Percentiles rank a stretch among this genome's conserved stretches.
Conservation (phyloP, 2,329 filamentous ascomycete species). For the Ophiostoma australiae region DNA sequence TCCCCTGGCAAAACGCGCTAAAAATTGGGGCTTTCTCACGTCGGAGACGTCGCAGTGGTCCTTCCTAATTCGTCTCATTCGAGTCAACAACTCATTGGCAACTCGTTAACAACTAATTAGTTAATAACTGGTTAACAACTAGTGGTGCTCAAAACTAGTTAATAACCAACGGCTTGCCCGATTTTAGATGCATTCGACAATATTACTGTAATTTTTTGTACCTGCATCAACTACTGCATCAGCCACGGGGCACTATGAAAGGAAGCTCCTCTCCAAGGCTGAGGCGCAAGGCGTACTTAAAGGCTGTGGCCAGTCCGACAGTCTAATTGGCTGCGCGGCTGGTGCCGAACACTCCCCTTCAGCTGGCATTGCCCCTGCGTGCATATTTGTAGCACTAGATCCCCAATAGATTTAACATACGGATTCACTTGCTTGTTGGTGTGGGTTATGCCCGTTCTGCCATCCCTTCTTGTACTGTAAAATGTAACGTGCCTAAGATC, state of each 20-base stretch:
- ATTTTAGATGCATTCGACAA: not conserved
- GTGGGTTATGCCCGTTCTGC: not conserved
- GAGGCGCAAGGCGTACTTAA: constrained; percentile 22
- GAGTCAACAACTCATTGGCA: not conserved
- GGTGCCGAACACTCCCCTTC: not conserved
- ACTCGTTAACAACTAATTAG: no score
- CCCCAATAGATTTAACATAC: not conserved
- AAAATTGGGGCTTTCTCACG: not conserved
- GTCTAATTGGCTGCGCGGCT: constrained; percentile 17
- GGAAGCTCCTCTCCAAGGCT: constrained; percentile 18
- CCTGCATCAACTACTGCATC: constrained; percentile 2
- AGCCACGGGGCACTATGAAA: not conserved
- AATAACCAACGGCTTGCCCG: not conserved
- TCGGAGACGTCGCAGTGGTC: not conserved
- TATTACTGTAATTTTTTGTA: not conserved
- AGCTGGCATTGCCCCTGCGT: constrained; percentile 5
- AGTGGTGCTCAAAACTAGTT: not conserved
- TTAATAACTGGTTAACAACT: not conserved
- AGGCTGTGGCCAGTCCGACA: constrained; percentile 13
- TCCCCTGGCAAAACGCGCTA: constrained; percentile 8
- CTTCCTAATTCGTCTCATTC: not conserved
- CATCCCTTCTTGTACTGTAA: not conserved
- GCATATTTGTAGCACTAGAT: not conserved
- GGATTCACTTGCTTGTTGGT: not conserved
- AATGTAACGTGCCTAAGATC: not conserved